Percentiles rank a stretch among this genome's conserved stretches.
Evolutionary conservation across 2,329 filamentous ascomycete genomes (phyloP).

Genomic region (Neonectria faginata): DNA sequence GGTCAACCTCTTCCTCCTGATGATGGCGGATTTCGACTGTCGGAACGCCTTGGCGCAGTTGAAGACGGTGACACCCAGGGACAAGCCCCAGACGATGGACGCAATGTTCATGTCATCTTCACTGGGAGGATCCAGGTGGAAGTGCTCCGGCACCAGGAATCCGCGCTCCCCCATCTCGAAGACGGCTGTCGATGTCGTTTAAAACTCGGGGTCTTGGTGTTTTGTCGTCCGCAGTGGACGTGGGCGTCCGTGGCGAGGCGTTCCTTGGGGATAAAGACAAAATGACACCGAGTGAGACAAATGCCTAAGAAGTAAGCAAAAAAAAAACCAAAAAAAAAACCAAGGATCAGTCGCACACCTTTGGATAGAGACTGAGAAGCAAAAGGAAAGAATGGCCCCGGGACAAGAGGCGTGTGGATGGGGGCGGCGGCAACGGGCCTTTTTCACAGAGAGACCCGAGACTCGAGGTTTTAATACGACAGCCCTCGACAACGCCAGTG

Average conservation of each 20-base stretch:
- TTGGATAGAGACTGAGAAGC: conserved; percentile 12
- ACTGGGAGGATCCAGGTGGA: conserved; percentile 32
- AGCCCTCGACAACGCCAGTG: not conserved
- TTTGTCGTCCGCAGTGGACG: no score
- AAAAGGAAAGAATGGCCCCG: conserved; percentile 24
- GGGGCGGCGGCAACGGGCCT: conserved; percentile 10
- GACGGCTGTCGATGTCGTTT: not conserved
- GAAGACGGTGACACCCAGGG: conserved; percentile 42
- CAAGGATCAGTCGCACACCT: conserved; percentile 15
- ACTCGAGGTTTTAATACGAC: not conserved
- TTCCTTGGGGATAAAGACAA: not conserved
- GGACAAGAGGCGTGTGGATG: conserved; percentile 16
- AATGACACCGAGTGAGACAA: conserved; percentile 1
- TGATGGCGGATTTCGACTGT: conserved; percentile 34
- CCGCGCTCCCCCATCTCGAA: conserved; percentile 39
- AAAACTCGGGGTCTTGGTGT: not conserved
- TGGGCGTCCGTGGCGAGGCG: not conserved
- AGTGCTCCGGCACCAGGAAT: conserved; percentile 41
- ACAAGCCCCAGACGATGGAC: conserved; percentile 45
- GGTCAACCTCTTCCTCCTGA: conserved; percentile 40
- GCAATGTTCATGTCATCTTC: conserved; percentile 45
- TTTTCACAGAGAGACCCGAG: conserved; percentile 6
- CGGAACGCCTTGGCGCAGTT: conserved; percentile 40
- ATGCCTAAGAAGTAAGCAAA: conserved; percentile 7
- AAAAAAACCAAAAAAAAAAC: not conserved